Base-by-base conservation (phyloP, 2,329 filamentous ascomycete genomes). In the Arthroderma sp. region DNA sequence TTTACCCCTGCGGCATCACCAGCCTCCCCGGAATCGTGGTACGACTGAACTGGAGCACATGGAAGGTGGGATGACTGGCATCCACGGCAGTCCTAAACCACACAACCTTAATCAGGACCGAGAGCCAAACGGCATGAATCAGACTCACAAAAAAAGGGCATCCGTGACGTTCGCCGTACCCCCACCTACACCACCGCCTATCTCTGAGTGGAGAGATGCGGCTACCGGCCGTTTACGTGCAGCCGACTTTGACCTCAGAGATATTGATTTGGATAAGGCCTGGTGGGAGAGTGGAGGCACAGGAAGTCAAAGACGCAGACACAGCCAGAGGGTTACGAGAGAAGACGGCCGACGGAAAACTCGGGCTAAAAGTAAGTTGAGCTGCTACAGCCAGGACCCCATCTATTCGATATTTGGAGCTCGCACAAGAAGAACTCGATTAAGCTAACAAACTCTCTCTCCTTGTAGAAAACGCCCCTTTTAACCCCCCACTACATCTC, bases 401-500 rank as follows among this genome's bases (percentile, higher is more conserved):
- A 22, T 22, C 15, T 22, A 22, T 22, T 22, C 15, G 15, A 4
- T 15, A 3, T 43, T 5, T 29, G 27, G n/a, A 5, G 30, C 8
- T 6, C 4, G 7, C 1, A 31, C 15, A 22, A 22, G 15, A 22
- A 22, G 15, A 22, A 22, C 15, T 22, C 15, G 15, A 22, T 22
- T 22, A 3, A 22, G 15, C 15, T 22, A 22, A 22, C 15, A 22
- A 22, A 22, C 15, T 22, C 15, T 22, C 15, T 32, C 42, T 40
- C 36, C 28, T 29, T 43, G 38, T 47, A 63, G 53, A 52, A 46
- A 54, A 55, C 10, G 86, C 83, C 11, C 74, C 75, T 47, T 98
- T 96, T 64, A 83, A 83, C 53, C 91, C 91, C 22, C 74, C 78
- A 3, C 65, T 98, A 33, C 88, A 85, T 59, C 70, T 98, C 44